A percentile compares a stretch with the other conserved stretches of the same genome.
Conservation (phyloP, 768 basidiomycete species). For the Aureoboletus auriporus region DNA sequence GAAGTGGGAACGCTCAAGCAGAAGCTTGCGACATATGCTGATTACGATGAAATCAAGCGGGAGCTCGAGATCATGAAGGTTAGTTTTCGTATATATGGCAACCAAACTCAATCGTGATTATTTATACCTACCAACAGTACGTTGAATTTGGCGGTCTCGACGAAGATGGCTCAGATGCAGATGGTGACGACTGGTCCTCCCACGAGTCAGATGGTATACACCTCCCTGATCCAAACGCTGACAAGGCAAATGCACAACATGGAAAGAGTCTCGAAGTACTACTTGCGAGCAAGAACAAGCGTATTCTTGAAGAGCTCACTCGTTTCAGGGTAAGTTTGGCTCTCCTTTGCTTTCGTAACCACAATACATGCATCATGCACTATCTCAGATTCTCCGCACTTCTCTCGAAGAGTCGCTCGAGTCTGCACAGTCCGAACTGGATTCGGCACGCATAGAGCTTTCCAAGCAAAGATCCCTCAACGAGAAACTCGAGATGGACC, state of each 20-base stretch:
- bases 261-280: constrained; percentile 87
- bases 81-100: constrained; percentile 2
- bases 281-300: constrained; percentile 90
- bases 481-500: constrained; percentile 88
- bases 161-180: constrained; percentile 48
- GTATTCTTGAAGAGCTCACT: constrained; percentile 88
- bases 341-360: not conserved
- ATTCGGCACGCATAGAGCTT: constrained; percentile 57
- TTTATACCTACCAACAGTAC: constrained; percentile 48
- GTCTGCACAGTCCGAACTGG: constrained; percentile 53
- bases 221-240: constrained; percentile 87
- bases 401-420: constrained; percentile 74
- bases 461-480: constrained; percentile 77
- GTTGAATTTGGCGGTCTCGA: constrained; percentile 95
- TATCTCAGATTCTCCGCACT: constrained; percentile 66
- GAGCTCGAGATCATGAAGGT: constrained; percentile 99
- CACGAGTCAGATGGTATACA: constrained; percentile 49
- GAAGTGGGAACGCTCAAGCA: constrained; percentile 70
- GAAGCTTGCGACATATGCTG: constrained; percentile 67
- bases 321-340: constrained; percentile 65
- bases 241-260: constrained; percentile 70
- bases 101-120: not conserved
- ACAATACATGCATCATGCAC: not conserved
- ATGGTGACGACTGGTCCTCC: constrained; percentile 46
- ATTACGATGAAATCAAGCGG: constrained; percentile 97